Evolutionary conservation across 495 filamentous ascomycete species (phyloP).

Genomic region (Aspergillus coremiiformis): DNA sequence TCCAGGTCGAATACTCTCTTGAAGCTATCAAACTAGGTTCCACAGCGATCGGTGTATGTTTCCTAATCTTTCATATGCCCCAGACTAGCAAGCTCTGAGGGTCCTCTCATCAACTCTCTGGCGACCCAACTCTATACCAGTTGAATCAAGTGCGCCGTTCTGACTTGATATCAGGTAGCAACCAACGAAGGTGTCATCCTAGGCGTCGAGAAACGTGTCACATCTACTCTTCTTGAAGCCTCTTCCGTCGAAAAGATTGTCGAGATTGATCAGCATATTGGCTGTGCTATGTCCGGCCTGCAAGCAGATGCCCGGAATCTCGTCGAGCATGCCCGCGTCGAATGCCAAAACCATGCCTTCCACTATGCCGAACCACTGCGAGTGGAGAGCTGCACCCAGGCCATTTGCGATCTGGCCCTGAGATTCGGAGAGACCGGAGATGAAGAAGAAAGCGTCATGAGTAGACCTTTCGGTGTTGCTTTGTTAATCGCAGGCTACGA

Average conservation of each 20-base stretch:
- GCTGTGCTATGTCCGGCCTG: constrained; percentile 95
- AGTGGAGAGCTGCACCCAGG: constrained; percentile 96
- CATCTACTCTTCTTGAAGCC: constrained; percentile 91
- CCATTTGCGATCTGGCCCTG: constrained; percentile 94
- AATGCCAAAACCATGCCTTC: constrained; percentile 93
- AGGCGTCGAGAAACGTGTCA: constrained; percentile 98
- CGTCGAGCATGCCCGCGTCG: constrained; percentile 96
- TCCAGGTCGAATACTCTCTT: constrained; percentile 99
- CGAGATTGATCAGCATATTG: constrained; percentile 96
- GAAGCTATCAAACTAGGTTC: constrained; percentile 99
- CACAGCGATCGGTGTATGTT: constrained; percentile 85
- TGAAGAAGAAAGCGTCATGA: constrained; percentile 98
- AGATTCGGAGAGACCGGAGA: constrained; percentile 96
- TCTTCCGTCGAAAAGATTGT: constrained; percentile 99
- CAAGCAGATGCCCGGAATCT: constrained; percentile 95
- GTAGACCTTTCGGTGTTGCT: constrained; percentile 90
- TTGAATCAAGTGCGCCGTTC: background rate
- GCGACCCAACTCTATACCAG: background rate
- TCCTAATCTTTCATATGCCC: constrained; percentile 2
- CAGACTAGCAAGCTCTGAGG: background rate
- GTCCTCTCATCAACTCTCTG: background rate
- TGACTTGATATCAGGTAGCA: constrained; percentile 54
- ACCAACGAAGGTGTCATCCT: constrained; percentile 90
- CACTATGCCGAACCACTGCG: constrained; percentile 91
- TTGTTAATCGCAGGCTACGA: constrained; percentile 94